Conservation (phyloP, 2,329 filamentous ascomycete genomes). For the Cladophialophora immunda region DNA sequence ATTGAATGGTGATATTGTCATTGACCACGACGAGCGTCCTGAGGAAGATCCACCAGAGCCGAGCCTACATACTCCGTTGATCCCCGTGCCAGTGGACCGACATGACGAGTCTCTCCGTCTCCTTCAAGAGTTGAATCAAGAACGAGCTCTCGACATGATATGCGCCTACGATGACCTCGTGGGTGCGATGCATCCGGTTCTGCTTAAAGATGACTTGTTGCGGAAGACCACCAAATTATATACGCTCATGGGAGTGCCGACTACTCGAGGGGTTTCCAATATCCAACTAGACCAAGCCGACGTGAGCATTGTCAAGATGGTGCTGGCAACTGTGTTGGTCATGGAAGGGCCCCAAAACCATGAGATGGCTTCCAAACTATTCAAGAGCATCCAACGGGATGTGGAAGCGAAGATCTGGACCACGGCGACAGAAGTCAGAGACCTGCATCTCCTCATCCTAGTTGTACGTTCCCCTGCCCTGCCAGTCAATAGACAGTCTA, state of each 20-base stretch:
- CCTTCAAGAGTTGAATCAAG: background rate
- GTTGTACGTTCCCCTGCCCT: background rate
- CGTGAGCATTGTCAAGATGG: constrained; percentile 8
- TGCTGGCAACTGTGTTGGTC: constrained; percentile 10
- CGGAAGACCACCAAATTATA: constrained; percentile 4
- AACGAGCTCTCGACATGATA: constrained; percentile 5
- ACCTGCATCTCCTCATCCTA: constrained; percentile 12
- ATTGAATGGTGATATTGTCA: constrained; percentile 13
- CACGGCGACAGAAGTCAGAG: constrained; percentile 10
- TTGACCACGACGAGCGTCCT: constrained; percentile 7
- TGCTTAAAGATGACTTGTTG: constrained; percentile 4
- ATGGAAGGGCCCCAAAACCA: background rate
- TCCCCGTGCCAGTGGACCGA: constrained; percentile 1
- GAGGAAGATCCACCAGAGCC: constrained; percentile 3
- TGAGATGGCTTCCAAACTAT: constrained; percentile 10
- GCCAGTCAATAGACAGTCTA: background rate
- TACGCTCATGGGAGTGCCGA: background rate
- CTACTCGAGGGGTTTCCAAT: background rate
- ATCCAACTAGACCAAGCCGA: background rate
- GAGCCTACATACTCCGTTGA: constrained; percentile 3
- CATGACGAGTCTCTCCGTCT: constrained; percentile 5
- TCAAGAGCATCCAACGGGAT: constrained; percentile 11
- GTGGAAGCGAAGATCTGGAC: constrained; percentile 11
- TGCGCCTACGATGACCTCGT: constrained; percentile 9
- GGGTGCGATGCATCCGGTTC: constrained; percentile 8